Conservation (phyloP, 2,329 filamentous ascomycete species). For the Bisporella sp. region DNA sequence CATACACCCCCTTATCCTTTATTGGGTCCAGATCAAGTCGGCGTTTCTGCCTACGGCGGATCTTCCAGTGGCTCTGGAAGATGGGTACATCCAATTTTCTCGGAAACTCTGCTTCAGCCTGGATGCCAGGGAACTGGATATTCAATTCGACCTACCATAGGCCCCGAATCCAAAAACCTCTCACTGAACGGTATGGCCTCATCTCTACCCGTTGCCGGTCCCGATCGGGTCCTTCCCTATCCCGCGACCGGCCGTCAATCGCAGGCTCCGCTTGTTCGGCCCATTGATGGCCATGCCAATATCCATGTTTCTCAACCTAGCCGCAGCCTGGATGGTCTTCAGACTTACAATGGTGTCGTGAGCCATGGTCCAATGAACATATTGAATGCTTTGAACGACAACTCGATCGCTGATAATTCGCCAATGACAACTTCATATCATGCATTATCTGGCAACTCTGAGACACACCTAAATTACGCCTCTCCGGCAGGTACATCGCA, state of each 20-base stretch:
- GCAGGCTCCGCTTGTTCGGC: not conserved
- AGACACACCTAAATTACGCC: too few relatives aligned
- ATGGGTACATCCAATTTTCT: constrained; percentile 17
- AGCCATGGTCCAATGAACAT: not conserved
- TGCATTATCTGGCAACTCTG: constrained; percentile 4
- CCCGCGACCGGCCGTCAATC: constrained; percentile 11
- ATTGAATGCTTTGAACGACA: constrained; percentile 3
- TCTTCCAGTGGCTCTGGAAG: constrained; percentile 6
- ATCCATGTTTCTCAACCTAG: not conserved
- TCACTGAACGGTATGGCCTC: constrained; percentile 11
- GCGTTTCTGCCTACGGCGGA: not conserved
- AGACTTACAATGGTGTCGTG: constrained; percentile 6
- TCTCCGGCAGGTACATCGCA: too few relatives aligned
- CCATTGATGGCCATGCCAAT: not conserved
- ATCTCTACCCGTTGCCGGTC: constrained; percentile 10
- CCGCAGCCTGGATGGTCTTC: not conserved
- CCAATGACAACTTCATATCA: constrained; percentile 13
- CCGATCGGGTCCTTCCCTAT: constrained; percentile 21
- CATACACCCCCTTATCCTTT: constrained; percentile 7
- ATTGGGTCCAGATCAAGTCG: constrained; percentile 12
- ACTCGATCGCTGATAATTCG: constrained; percentile 8
- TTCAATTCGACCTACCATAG: constrained; percentile 13
- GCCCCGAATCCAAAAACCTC: constrained; percentile 13
- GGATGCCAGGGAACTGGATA: constrained; percentile 11
- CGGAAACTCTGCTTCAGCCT: constrained; percentile 12